Evolutionary conservation across 179 eudicot genomes (phyloP).

Genomic region (Silene coronaria): DNA sequence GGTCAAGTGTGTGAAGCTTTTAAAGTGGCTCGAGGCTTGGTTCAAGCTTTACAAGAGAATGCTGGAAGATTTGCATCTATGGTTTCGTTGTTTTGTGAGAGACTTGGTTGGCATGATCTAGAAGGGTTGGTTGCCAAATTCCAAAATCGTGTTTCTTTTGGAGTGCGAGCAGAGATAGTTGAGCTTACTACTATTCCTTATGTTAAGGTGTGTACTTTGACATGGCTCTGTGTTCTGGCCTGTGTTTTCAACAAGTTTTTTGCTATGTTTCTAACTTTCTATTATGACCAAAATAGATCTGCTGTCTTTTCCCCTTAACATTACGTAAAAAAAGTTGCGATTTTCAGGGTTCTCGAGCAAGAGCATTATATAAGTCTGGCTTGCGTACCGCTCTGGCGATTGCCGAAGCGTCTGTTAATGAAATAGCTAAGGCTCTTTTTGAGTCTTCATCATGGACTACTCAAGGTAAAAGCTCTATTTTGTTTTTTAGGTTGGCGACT

Average conservation of each 20-base stretch:
- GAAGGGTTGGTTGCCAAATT: conserved; percentile 90
- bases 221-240: neutral
- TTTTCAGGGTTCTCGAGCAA: conserved; percentile 88
- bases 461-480: conserved; percentile 47
- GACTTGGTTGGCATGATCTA: conserved; percentile 98
- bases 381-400: conserved; percentile 85
- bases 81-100: conserved; percentile 98
- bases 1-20: conserved; percentile 87
- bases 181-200: conserved; percentile 90
- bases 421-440: conserved; percentile 85
- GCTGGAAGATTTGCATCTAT: conserved; percentile 99
- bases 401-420: conserved; percentile 80
- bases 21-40: conserved; percentile 98
- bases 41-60: conserved; percentile 95
- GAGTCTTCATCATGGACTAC: conserved; percentile 87
- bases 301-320: conserved; percentile 5
- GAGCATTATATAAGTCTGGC: conserved; percentile 92
- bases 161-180: conserved; percentile 97
- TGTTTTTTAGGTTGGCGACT: neutral
- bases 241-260: conserved; percentile 7
- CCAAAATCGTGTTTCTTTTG: conserved; percentile 95
- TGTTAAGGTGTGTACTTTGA: conserved; percentile 56
- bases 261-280: conserved; percentile 11
- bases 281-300: neutral
- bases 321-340: neutral